Conservation (phyloP, 2,329 filamentous ascomycete genomes). For the Plenodomus tracheiphilus region DNA sequence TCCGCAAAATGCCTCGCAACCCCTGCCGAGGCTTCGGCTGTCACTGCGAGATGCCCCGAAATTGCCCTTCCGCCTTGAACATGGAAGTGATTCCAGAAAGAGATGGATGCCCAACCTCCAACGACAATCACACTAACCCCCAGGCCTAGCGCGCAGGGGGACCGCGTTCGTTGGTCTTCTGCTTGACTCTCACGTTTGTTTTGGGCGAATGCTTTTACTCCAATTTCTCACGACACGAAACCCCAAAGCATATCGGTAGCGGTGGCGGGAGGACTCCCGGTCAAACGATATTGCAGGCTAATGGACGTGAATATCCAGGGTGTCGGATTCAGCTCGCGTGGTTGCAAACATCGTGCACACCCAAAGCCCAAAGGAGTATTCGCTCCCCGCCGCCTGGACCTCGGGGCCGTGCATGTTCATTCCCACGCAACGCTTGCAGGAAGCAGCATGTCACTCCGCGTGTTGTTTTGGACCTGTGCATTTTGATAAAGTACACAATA, state of each 20-base stretch:
- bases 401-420: constrained; percentile 1
- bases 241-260: constrained; percentile 12
- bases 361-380: constrained; percentile 15
- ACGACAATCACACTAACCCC: neutral
- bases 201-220: constrained; percentile 18
- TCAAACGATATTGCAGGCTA: constrained; percentile 7
- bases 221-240: constrained; percentile 17
- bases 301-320: constrained; percentile 14
- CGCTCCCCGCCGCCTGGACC: constrained; percentile 14
- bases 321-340: constrained; percentile 6
- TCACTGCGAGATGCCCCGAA: constrained; percentile 28
- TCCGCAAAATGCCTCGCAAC: constrained; percentile 1
- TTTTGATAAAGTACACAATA: neutral
- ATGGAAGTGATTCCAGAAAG: constrained; percentile 2
- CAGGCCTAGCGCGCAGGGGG: constrained; percentile 26
- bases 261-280: constrained; percentile 7
- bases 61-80: neutral
- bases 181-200: constrained; percentile 15
- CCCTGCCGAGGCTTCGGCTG: constrained; percentile 26
- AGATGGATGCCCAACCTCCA: neutral
- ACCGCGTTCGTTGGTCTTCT: constrained; percentile 21
- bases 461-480: neutral
- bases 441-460: constrained; percentile 13
- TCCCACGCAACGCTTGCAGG: constrained; percentile 6
- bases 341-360: constrained; percentile 11